A percentile compares a stretch with the other conserved stretches of the same genome.
Evolutionary conservation across 2,329 filamentous ascomycete genomes (phyloP).

Genomic region (Penicillium digitatum): DNA sequence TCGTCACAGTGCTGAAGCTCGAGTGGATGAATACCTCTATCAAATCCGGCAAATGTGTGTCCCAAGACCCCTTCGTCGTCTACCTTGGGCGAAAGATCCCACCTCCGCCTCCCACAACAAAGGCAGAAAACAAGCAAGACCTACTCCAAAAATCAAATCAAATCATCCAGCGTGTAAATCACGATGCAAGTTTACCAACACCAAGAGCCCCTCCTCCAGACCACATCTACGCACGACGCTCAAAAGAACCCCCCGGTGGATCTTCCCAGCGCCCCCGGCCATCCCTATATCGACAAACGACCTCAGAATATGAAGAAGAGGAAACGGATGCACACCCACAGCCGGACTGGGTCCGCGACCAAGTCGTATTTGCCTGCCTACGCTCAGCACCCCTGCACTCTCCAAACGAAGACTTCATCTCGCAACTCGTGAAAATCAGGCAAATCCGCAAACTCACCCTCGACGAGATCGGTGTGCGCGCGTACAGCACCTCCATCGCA

Average conservation of each 20-base stretch:
- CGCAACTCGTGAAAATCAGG: conserved; percentile 69
- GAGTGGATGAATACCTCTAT: conserved; percentile 54
- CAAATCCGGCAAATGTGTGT: conserved; percentile 40
- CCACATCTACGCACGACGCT: conserved; percentile 21
- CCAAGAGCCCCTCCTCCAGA: conserved; percentile 2
- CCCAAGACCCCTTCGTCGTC: conserved; percentile 49
- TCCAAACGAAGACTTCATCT: conserved; percentile 72
- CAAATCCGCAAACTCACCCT: conserved; percentile 65
- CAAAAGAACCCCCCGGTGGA: conserved; percentile 20
- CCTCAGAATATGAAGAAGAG: conserved; percentile 77
- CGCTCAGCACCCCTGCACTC: conserved; percentile 65
- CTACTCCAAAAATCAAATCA: conserved; percentile 14
- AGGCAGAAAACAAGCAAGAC: background rate
- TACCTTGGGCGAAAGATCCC: conserved; percentile 48
- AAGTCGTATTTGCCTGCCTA: conserved; percentile 72
- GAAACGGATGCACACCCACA: conserved; percentile 57
- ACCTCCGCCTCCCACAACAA: conserved; percentile 23
- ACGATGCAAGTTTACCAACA: conserved; percentile 38
- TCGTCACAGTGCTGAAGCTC: conserved; percentile 50
- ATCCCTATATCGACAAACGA: conserved; percentile 63
- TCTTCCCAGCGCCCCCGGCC: conserved; percentile 32
- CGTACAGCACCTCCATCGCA: conserved; percentile 85
- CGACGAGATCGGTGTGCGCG: conserved; percentile 75
- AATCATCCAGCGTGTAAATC: conserved; percentile 55
- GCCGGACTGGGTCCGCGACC: conserved; percentile 65